Conservation (phyloP, 768 basidiomycete genomes). For the Leccinum disarticulatum region DNA sequence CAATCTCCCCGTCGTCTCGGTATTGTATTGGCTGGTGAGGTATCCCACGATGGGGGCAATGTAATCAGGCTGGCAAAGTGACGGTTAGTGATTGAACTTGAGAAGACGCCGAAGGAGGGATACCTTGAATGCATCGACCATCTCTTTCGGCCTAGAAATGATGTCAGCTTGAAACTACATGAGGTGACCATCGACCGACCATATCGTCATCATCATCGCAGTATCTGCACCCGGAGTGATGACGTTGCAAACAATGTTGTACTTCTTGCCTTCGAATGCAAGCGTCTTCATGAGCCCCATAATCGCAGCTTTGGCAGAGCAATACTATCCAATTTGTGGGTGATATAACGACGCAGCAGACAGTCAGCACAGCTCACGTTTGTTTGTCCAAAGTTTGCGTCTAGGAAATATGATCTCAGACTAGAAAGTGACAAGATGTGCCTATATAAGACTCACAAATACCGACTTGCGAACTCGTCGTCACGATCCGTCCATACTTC, state of each 20-base stretch:
- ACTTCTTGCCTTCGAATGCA: slow-evolving; percentile 88
- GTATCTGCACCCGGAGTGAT: slow-evolving; percentile 89
- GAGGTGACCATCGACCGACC: slow-evolving; percentile 37
- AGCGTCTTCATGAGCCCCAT: slow-evolving; percentile 88
- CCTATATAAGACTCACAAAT: slow-evolving; percentile 62
- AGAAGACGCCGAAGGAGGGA: background rate
- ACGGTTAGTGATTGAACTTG: background rate
- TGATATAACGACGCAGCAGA: background rate
- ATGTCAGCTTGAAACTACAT: background rate
- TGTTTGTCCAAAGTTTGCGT: slow-evolving; percentile 94
- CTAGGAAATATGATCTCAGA: slow-evolving; percentile 38
- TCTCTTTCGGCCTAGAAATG: slow-evolving; percentile 64
- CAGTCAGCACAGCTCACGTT: slow-evolving; percentile 49
- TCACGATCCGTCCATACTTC: slow-evolving; percentile 93
- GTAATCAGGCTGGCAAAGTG: slow-evolving; percentile 67
- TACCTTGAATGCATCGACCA: slow-evolving; percentile 89
- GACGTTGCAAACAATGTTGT: slow-evolving; percentile 85
- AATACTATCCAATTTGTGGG: slow-evolving; percentile 51
- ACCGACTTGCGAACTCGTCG: slow-evolving; percentile 90
- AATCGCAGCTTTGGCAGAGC: slow-evolving; percentile 90
- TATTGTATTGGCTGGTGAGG: slow-evolving; percentile 79
- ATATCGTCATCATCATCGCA: slow-evolving; percentile 86
- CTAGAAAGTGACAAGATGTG: background rate
- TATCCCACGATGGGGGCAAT: slow-evolving; percentile 93
- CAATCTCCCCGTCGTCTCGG: slow-evolving; percentile 66